phyloP scores from a whole-genome alignment of 2,329 filamentous ascomycete species.

The Clarireedia monteithiana region DNA sequence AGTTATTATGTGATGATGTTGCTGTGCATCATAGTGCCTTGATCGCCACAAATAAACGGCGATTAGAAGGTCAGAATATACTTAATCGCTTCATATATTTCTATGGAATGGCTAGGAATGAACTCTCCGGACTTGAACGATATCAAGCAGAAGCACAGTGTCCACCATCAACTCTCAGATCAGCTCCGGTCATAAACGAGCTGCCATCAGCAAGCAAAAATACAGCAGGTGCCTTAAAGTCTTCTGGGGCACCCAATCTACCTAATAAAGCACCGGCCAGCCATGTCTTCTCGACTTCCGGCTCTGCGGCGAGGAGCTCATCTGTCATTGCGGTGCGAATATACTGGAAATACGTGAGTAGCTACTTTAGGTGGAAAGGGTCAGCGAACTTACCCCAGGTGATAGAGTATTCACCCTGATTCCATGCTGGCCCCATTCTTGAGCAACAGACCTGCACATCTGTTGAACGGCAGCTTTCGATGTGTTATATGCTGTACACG shows the following conservation, averaged over 20 bases:
- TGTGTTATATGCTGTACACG: constrained; percentile 57
- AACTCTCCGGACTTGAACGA: background rate
- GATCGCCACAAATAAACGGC: too few relatives aligned
- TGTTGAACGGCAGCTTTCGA: constrained; percentile 55
- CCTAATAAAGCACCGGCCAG: constrained; percentile 75
- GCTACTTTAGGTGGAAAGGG: background rate
- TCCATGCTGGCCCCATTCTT: constrained; percentile 53
- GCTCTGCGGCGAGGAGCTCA: constrained; percentile 32
- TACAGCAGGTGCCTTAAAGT: constrained; percentile 61
- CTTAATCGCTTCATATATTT: too few relatives aligned
- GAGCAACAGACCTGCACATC: constrained; percentile 48
- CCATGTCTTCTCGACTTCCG: constrained; percentile 49
- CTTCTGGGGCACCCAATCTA: constrained; percentile 54
- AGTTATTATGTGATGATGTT: too few relatives aligned
- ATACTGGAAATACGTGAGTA: constrained; percentile 23
- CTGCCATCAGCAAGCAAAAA: constrained; percentile 45
- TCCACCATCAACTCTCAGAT: constrained; percentile 39
- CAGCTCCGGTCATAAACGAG: constrained; percentile 35
- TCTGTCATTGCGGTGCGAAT: constrained; percentile 43
- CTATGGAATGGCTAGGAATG: too few relatives aligned
- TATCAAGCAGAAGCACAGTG: constrained; percentile 33
- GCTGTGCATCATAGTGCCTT: too few relatives aligned
- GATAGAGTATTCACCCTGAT: constrained; percentile 60
- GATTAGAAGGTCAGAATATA: too few relatives aligned
- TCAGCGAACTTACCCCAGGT: constrained; percentile 35